Conservation (phyloP, 1,284 basidiomycete genomes). For the Microbotryum lychnidis-dioicae region DNA sequence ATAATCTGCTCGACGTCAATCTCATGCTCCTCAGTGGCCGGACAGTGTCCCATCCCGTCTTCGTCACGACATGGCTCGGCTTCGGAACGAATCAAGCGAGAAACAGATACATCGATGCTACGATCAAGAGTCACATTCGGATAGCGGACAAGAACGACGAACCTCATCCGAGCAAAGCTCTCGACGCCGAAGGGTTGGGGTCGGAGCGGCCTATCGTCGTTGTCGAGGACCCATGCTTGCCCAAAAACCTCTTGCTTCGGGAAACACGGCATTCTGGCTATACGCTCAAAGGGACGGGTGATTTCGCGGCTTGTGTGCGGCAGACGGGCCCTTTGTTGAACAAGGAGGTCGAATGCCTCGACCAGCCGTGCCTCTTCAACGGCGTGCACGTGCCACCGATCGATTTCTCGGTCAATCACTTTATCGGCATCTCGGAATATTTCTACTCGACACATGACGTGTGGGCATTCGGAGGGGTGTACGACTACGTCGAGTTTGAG, state of each 20-base stretch:
- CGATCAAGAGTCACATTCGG: conserved; percentile 46
- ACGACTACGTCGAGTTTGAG: conserved; percentile 94
- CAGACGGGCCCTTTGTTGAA: conserved; percentile 72
- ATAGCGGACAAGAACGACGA: conserved; percentile 2
- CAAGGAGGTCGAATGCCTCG: conserved; percentile 71
- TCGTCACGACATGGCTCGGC: conserved; percentile 96
- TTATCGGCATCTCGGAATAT: conserved; percentile 97
- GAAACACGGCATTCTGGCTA: conserved; percentile 49
- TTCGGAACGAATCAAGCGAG: conserved; percentile 95
- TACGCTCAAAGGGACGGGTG: conserved; percentile 75
- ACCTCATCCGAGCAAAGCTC: conserved; percentile 7
- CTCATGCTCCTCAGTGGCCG: conserved; percentile 74
- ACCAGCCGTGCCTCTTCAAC: conserved; percentile 88
- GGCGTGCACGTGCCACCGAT: conserved; percentile 73
- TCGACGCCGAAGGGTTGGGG: neutral
- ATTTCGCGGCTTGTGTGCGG: conserved; percentile 74
- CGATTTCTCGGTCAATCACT: conserved; percentile 42
- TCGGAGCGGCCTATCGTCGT: conserved; percentile 40
- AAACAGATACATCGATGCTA: conserved; percentile 73
- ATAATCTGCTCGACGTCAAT: conserved; percentile 69
- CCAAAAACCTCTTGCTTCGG: conserved; percentile 57
- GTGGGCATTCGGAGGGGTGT: conserved; percentile 78
- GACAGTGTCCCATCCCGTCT: conserved; percentile 83
- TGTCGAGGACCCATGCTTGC: conserved; percentile 82
- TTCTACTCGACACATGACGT: conserved; percentile 99